These are phyloP conservation scores for Ascochyta rabiei DNA, from an alignment of 2,329 filamentous ascomycete genomes.

Conservation along the genomic window DNA sequence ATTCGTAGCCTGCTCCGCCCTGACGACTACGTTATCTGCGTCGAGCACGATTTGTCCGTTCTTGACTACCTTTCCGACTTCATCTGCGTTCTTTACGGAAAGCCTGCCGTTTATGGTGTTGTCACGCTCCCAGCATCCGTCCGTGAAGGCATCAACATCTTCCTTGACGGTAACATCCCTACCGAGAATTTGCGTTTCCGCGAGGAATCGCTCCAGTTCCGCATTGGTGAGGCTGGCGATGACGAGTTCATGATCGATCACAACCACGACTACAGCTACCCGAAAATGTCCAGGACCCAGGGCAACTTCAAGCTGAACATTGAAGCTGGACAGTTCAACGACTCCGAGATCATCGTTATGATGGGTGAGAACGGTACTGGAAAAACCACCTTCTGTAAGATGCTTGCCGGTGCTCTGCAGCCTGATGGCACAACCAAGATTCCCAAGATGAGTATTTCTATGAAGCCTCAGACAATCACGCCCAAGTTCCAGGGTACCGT, in stretches of 20 bases:
- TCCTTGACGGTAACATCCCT: slow-evolving; percentile 96
- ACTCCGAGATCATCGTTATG: slow-evolving; percentile 99
- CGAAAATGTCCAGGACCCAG: slow-evolving; percentile 89
- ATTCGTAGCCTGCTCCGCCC: slow-evolving; percentile 89
- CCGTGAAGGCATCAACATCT: slow-evolving; percentile 98
- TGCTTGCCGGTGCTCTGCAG: slow-evolving; percentile 91
- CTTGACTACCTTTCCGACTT: slow-evolving; percentile 99
- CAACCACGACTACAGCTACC: slow-evolving; percentile 84
- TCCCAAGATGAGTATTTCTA: slow-evolving; percentile 94
- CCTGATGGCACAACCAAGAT: slow-evolving; percentile 80
- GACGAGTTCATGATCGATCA: slow-evolving; percentile 89
- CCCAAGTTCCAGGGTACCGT: slow-evolving; percentile 98
- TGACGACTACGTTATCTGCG: slow-evolving; percentile 96
- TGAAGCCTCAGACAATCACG: slow-evolving; percentile 99
- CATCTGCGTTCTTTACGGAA: slow-evolving; percentile 95
- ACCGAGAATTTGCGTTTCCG: slow-evolving; percentile 99
- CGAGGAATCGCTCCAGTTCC: slow-evolving; percentile 95
- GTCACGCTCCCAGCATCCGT: slow-evolving; percentile 95
- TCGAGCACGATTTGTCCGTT: slow-evolving; percentile 98
- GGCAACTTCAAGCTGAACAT: slow-evolving; percentile 85
- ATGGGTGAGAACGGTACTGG: slow-evolving; percentile 99
- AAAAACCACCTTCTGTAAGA: slow-evolving; percentile 98
- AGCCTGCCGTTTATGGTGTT: slow-evolving; percentile 95
- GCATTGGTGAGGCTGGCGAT: slow-evolving; percentile 85
- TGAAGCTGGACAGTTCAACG: slow-evolving; percentile 85